Percentiles rank a stretch among this genome's conserved stretches.
Conservation (phyloP, 352 stramenopile species). For the Globisporangium cylindrosporum region DNA sequence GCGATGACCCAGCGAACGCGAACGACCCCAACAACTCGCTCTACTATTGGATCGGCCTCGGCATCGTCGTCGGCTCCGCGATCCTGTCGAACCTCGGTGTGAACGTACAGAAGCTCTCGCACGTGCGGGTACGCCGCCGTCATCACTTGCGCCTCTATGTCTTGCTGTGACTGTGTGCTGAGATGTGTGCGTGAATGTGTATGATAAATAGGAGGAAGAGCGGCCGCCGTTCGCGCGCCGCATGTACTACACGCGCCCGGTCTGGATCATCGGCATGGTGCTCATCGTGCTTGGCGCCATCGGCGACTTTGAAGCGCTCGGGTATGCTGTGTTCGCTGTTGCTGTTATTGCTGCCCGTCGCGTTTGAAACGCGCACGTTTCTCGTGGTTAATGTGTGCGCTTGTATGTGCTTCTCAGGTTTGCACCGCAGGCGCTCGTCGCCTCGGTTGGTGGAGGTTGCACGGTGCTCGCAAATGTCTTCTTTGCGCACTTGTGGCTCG, state of each 20-base stretch:
- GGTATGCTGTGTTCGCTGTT: slow-evolving; percentile 19
- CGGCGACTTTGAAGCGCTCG: slow-evolving; percentile 86
- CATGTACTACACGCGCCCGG: slow-evolving; percentile 78
- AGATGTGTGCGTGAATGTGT: slow-evolving; percentile 4
- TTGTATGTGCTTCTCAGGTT: slow-evolving; percentile 33
- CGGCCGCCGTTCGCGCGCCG: slow-evolving; percentile 57
- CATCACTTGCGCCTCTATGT: background rate
- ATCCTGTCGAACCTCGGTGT: slow-evolving; percentile 83
- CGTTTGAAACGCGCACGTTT: too few species aligned
- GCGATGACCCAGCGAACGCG: background rate
- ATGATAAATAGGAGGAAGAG: slow-evolving; percentile 47
- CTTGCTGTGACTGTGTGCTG: background rate
- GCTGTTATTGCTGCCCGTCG: background rate
- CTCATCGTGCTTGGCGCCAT: slow-evolving; percentile 78
- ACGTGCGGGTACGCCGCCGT: slow-evolving; percentile 55
- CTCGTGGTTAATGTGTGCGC: background rate
- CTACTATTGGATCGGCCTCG: slow-evolving; percentile 82
- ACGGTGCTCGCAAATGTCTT: slow-evolving; percentile 89
- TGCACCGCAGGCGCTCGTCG: slow-evolving; percentile 82
- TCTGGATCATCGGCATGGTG: slow-evolving; percentile 83
- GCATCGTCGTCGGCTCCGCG: slow-evolving; percentile 76
- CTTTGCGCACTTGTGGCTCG: slow-evolving; percentile 85
- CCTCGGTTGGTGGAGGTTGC: slow-evolving; percentile 79
- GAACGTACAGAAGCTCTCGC: slow-evolving; percentile 86
- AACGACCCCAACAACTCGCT: slow-evolving; percentile 44